Conservation (phyloP, 2,329 filamentous ascomycete genomes). For the Esteya vermicola region DNA sequence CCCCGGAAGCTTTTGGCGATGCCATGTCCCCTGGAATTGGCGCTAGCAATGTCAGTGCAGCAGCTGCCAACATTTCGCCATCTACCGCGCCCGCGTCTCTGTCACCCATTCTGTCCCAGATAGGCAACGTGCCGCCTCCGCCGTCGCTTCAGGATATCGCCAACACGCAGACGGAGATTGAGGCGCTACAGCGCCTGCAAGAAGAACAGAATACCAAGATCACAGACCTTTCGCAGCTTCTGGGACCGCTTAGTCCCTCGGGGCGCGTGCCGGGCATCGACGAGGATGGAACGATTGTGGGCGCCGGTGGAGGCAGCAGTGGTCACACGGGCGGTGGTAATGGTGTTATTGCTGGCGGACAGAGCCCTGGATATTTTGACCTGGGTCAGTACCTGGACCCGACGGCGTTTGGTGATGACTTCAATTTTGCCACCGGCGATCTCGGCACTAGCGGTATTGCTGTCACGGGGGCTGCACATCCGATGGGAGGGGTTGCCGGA, state of each 20-base stretch:
- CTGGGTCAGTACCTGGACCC: conserved; percentile 34
- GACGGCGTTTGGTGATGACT: conserved; percentile 29
- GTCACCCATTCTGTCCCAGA: conserved; percentile 34
- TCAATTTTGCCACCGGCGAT: conserved; percentile 30
- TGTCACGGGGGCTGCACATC: background rate
- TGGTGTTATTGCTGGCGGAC: background rate
- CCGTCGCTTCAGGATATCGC: conserved; percentile 49
- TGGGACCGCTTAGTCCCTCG: conserved; percentile 69
- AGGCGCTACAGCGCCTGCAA: conserved; percentile 65
- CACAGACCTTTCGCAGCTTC: conserved; percentile 55
- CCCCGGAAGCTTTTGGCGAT: background rate
- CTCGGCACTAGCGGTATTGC: conserved; percentile 18
- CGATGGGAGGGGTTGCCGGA: background rate
- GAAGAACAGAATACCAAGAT: conserved; percentile 66
- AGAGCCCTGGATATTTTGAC: conserved; percentile 23
- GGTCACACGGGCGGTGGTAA: background rate
- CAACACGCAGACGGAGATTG: conserved; percentile 60
- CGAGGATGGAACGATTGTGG: conserved; percentile 17
- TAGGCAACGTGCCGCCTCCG: conserved; percentile 33
- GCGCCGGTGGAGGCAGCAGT: too few relatives aligned
- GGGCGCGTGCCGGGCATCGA: conserved; percentile 62
- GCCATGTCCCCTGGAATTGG: background rate
- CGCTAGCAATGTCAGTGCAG: background rate
- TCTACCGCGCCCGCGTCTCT: conserved; percentile 10
- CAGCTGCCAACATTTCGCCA: background rate